Evolutionary conservation across 306 rosid genomes (phyloP).

Genomic region (Sechiopsis laciniata): DNA sequence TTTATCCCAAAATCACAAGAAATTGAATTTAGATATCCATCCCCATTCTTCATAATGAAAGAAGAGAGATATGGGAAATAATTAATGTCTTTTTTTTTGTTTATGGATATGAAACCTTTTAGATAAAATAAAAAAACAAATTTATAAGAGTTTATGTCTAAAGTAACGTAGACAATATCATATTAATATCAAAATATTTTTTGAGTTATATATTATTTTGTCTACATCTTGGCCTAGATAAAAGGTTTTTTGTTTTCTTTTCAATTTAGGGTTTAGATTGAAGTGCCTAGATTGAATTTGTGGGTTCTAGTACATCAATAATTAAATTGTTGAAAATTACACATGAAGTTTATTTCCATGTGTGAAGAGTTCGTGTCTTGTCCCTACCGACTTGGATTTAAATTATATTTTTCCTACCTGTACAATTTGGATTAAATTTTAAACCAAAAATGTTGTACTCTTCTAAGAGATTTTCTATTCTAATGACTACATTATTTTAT

Average conservation of each 20-base stretch:
- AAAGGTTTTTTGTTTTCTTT: background rate
- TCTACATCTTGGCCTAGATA: background rate
- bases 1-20: no score
- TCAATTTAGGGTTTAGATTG: background rate
- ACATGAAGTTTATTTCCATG: background rate
- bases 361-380: background rate
- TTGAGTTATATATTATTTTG: background rate
- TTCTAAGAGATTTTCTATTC: no score
- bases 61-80: no score
- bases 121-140: no score
- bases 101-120: no score
- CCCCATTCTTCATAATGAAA: no score
- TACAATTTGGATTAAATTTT: background rate
- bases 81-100: no score
- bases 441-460: background rate
- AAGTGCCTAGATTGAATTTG: background rate
- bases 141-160: no score
- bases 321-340: background rate
- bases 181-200: no score
- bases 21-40: no score
- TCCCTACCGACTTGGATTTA: background rate
- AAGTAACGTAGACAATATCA: no score
- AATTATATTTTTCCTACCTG: background rate
- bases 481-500: no score
- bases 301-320: background rate